These are phyloP conservation scores for Blastocystis sp. DNA, from an alignment of 352 stramenopile genomes.

Conservation along the genomic window DNA sequence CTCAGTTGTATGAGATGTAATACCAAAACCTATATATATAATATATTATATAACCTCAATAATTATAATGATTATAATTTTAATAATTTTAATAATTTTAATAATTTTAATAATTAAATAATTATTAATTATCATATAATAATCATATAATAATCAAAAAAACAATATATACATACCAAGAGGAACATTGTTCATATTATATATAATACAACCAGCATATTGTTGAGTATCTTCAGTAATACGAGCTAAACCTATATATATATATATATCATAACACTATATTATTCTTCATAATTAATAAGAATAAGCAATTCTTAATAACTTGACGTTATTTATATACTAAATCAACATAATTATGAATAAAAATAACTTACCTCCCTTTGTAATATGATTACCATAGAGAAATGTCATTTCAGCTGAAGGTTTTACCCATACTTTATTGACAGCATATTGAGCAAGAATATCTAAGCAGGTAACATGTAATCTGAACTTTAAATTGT, in stretches of 20 bases:
- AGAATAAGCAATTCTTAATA: too few relatives aligned
- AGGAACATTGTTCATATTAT: constrained; percentile 90
- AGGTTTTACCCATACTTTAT: constrained; percentile 99
- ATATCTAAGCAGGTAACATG: constrained; percentile 94
- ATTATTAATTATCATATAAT: background rate
- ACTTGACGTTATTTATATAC: too few relatives aligned
- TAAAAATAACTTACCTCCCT: constrained; percentile 49
- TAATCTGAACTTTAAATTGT: constrained; percentile 89
- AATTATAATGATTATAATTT: too few relatives aligned
- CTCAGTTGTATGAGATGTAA: constrained; percentile 79
- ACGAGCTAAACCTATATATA: constrained; percentile 60
- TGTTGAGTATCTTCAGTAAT: constrained; percentile 91
- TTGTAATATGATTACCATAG: constrained; percentile 96
- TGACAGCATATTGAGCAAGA: constrained; percentile 84
- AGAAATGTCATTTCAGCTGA: constrained; percentile 97
- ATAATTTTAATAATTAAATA: background rate
- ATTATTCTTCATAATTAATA: constrained; percentile 79
- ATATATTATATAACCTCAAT: background rate
- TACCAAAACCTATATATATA: constrained; percentile 67
- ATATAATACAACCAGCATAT: constrained; percentile 91
- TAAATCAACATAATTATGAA: background rate
- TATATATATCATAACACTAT: background rate
- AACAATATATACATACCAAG: too few relatives aligned
- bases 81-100: too few relatives aligned
- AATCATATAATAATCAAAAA: too few relatives aligned